Evolutionary conservation across 306 rosid genomes (phyloP), one percentile per base, ranked within the genome.

Genomic region (Quercus rubra): DNA sequence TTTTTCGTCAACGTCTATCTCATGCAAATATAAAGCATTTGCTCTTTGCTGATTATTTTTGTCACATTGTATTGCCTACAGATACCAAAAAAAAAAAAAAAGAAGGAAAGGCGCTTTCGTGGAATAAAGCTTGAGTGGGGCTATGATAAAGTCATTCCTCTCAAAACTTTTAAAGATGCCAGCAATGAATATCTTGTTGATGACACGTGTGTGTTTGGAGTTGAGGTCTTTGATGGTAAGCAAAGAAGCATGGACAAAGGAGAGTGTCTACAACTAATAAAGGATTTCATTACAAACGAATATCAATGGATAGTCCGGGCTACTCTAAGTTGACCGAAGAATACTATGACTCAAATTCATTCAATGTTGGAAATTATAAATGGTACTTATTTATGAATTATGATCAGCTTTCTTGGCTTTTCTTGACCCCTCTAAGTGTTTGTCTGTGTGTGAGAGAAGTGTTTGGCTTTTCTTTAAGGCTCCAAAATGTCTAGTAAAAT

Each of bases 121-220:
- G 84, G 41, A 68, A 62, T 86, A 92, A 91, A 88, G 79, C 67
- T 18, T 23, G 89, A 87, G 71, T 87, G 85, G 89, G 97, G 92
- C 21, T 80, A 88, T 23, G 93, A 93, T 55, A 72, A 84, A 71
- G 82, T 86, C 62, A 83, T 93, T 73, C 30, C 90, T 54, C 77
- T 86, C n/a, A 80, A 82, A 74, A 85, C 75, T 14, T 83, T 93
- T 66, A 78, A 75, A 27, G 86, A 83, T 55, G 80, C 43, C 51
- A 82, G 86, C 10, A 87, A 89, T 55, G 96, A 91, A 66, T 91
- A 84, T 77, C 73, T 91, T 6, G 78, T 90, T 21, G 87, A 87
- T 46, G 94, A 91, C 49, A 70, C 62, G 10, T 88, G 91, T 54
- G 91, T 86, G 73, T 83, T 93, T 69, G 93, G 96, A 68, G 93